These are phyloP conservation scores for Sherardia arvensis DNA, from an alignment of 257 asterid genomes.

Conservation along the genomic window DNA sequence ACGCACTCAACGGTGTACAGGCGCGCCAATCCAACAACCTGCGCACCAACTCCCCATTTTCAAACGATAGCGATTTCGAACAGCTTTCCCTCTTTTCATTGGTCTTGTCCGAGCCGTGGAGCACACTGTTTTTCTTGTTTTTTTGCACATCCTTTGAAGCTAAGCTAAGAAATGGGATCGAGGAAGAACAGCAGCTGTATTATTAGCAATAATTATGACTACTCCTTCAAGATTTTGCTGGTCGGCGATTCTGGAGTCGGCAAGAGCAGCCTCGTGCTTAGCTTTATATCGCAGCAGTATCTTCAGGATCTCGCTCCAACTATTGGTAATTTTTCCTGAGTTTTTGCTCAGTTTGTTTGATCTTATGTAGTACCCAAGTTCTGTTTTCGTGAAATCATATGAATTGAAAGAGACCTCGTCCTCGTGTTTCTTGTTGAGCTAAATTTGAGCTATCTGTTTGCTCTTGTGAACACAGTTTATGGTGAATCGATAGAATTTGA, in stretches of 20 bases:
- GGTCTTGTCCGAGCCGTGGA: neutral
- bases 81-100: neutral
- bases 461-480: neutral
- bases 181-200: conserved; percentile 11
- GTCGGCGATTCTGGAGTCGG: conserved; percentile 88
- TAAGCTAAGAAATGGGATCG: conserved; percentile 31
- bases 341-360: neutral
- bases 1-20: conserved; percentile 10
- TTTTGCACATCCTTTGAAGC: conserved; percentile 5
- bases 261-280: conserved; percentile 72
- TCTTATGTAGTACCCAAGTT: neutral
- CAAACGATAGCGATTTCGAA: conserved; percentile 6
- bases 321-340: conserved; percentile 38
- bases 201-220: conserved; percentile 36
- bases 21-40: conserved; percentile 28
- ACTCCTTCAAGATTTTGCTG: conserved; percentile 76
- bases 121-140: neutral
- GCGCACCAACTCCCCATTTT: neutral
- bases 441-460: neutral
- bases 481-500: neutral
- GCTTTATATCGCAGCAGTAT: conserved; percentile 51
- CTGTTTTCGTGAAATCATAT: too few relatives aligned
- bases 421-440: neutral
- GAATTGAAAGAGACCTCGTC: too few relatives aligned
- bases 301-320: conserved; percentile 62